These are phyloP conservation scores for Russula emetica DNA, from an alignment of 768 basidiomycete species.

Conservation along the genomic window DNA sequence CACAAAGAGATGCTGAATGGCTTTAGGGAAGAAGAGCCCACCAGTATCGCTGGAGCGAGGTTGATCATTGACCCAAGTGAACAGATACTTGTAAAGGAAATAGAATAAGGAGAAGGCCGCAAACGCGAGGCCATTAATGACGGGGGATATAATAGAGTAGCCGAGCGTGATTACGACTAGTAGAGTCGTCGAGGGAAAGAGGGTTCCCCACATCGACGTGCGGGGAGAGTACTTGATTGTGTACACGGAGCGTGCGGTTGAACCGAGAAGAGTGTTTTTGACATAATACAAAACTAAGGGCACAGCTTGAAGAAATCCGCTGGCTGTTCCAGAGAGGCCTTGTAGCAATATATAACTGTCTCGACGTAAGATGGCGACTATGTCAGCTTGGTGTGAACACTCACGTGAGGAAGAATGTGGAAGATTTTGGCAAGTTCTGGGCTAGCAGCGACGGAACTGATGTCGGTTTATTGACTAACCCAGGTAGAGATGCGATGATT, in stretches of 20 bases:
- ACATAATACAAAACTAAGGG: constrained; percentile 81
- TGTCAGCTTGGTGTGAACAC: constrained; percentile 27
- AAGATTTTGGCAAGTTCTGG: constrained; percentile 69
- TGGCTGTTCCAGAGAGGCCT: constrained; percentile 73
- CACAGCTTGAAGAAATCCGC: constrained; percentile 76
- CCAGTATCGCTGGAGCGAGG: constrained; percentile 72
- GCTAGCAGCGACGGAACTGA: constrained; percentile 74
- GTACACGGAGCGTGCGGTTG: constrained; percentile 82
- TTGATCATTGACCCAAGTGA: constrained; percentile 58
- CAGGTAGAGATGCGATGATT: constrained; percentile 64
- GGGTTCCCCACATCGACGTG: constrained; percentile 69
- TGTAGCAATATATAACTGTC: constrained; percentile 70
- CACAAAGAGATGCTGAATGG: constrained; percentile 88
- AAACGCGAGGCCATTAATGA: constrained; percentile 88
- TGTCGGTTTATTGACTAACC: constrained; percentile 61
- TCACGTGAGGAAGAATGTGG: constrained; percentile 87
- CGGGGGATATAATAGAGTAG: constrained; percentile 86
- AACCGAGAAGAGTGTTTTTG: constrained; percentile 80
- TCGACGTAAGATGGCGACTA: neutral
- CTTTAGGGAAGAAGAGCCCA: constrained; percentile 94
- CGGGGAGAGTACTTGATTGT: constrained; percentile 73
- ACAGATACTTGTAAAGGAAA: constrained; percentile 61
- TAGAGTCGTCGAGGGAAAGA: constrained; percentile 69
- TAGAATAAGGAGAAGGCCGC: constrained; percentile 82
- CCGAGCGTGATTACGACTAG: constrained; percentile 75